Evolutionary conservation across 495 filamentous ascomycete genomes (phyloP).

Genomic region (Ramalina peruviana): DNA sequence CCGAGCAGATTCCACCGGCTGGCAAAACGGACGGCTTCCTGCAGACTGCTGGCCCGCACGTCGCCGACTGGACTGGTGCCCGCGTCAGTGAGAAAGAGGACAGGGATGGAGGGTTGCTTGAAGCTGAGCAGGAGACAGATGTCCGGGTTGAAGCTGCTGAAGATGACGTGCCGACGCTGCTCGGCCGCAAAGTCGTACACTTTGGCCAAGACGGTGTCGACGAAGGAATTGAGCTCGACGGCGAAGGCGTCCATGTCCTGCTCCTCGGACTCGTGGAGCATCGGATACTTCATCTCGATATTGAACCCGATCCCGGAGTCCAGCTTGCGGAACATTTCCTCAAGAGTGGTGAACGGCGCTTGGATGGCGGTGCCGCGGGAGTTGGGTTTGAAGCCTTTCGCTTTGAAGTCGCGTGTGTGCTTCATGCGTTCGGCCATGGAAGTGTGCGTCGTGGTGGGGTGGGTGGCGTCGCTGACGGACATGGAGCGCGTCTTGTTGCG

Average conservation of each 20-base stretch:
- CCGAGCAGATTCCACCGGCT: conserved; percentile 88
- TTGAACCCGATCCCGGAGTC: conserved; percentile 82
- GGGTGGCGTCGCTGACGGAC: conserved; percentile 37
- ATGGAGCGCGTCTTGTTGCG: conserved; percentile 35
- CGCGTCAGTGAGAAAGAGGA: conserved; percentile 87
- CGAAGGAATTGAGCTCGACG: conserved; percentile 93
- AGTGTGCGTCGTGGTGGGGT: conserved; percentile 28
- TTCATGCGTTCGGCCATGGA: conserved; percentile 86
- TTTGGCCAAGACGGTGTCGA: conserved; percentile 78
- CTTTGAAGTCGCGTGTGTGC: conserved; percentile 88
- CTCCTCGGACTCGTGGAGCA: conserved; percentile 86
- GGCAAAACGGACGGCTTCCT: conserved; percentile 91
- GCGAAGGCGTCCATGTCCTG: conserved; percentile 97
- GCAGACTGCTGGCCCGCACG: conserved; percentile 79
- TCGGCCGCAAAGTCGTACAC: conserved; percentile 55
- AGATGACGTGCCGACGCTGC: conserved; percentile 71
- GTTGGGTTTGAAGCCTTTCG: conserved; percentile 90
- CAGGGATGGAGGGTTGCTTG: conserved; percentile 91
- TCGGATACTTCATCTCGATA: conserved; percentile 98
- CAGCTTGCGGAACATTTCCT: conserved; percentile 80
- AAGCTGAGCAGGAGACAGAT: conserved; percentile 86
- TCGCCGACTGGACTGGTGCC: conserved; percentile 66
- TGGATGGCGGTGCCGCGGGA: conserved; percentile 87
- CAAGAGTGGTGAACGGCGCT: conserved; percentile 83
- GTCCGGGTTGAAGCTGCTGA: conserved; percentile 93